Evolutionary conservation across 495 filamentous ascomycete genomes (phyloP).

Genomic region (Aspergillus carlsbadensis): DNA sequence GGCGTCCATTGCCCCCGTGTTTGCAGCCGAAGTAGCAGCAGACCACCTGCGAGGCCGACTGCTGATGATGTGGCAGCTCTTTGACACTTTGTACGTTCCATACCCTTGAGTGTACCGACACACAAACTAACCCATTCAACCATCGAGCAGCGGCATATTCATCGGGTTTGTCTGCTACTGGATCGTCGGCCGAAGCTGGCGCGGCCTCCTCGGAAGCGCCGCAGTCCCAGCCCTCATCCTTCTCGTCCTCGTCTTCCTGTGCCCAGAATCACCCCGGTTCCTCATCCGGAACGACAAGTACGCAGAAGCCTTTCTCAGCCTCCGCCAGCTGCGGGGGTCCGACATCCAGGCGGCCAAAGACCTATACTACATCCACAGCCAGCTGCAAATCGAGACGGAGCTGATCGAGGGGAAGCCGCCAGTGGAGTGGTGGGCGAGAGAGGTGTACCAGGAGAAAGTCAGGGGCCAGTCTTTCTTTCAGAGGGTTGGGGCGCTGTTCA

Average conservation of each 20-base stretch:
- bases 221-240: slow-evolving; percentile 70
- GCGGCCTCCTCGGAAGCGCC: slow-evolving; percentile 65
- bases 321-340: slow-evolving; percentile 58
- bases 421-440: no score
- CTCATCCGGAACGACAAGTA: slow-evolving; percentile 61
- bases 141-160: slow-evolving; percentile 49
- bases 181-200: slow-evolving; percentile 55
- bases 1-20: slow-evolving; percentile 57
- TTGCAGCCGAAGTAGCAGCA: slow-evolving; percentile 67
- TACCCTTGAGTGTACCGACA: not conserved
- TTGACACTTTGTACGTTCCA: slow-evolving; percentile 56
- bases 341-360: slow-evolving; percentile 69
- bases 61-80: slow-evolving; percentile 77
- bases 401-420: not conserved
- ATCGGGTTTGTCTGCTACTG: slow-evolving; percentile 61
- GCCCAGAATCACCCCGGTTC: slow-evolving; percentile 68
- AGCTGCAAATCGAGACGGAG: slow-evolving; percentile 39
- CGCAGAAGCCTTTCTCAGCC: slow-evolving; percentile 56
- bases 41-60: slow-evolving; percentile 65
- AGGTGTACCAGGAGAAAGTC: no score
- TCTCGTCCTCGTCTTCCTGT: slow-evolving; percentile 61
- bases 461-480: not conserved
- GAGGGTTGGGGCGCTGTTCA: slow-evolving; percentile 43
- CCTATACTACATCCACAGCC: slow-evolving; percentile 70
- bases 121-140: not conserved